A percentile compares a stretch with the other conserved stretches of the same genome.
Conservation (phyloP, 805 yeast species). For the Teunomyces cretensis region DNA sequence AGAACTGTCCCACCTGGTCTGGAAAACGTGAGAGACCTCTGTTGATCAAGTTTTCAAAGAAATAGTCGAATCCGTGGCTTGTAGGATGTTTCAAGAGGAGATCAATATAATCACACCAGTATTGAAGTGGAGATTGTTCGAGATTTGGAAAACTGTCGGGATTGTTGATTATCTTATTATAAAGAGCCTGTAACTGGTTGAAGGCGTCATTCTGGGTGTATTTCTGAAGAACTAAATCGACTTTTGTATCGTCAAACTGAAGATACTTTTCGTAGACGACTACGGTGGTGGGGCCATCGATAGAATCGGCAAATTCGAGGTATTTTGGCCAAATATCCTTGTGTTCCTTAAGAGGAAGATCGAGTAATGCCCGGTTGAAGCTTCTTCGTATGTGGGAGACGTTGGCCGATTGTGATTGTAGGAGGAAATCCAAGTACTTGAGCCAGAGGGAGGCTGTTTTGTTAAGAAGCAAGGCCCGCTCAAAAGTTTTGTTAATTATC, state of each 20-base stretch:
- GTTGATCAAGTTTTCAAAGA: not conserved
- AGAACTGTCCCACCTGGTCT: slow-evolving; percentile 56
- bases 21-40: slow-evolving; percentile 39
- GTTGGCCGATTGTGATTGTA: slow-evolving; percentile 25
- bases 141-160: slow-evolving; percentile 19
- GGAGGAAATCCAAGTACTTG: slow-evolving; percentile 46
- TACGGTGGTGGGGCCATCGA: slow-evolving; percentile 42
- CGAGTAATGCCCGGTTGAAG: slow-evolving; percentile 51
- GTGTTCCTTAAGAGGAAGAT: slow-evolving; percentile 54
- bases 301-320: slow-evolving; percentile 52
- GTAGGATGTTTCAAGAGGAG: not conserved
- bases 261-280: slow-evolving; percentile 30
- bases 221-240: slow-evolving; percentile 32
- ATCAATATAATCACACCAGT: slow-evolving; percentile 2
- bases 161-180: slow-evolving; percentile 31
- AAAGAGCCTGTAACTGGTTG: slow-evolving; percentile 26
- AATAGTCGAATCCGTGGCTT: not conserved
- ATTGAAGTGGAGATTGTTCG: not conserved
- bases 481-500: slow-evolving; percentile 45
- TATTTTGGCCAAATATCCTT: slow-evolving; percentile 42
- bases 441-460: slow-evolving; percentile 55
- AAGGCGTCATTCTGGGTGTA: slow-evolving; percentile 30
- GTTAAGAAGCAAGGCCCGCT: slow-evolving; percentile 43
- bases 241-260: slow-evolving; percentile 22
- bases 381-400: slow-evolving; percentile 39